Conservation (phyloP, 257 asterid genomes). For the Misopates orontium region DNA sequence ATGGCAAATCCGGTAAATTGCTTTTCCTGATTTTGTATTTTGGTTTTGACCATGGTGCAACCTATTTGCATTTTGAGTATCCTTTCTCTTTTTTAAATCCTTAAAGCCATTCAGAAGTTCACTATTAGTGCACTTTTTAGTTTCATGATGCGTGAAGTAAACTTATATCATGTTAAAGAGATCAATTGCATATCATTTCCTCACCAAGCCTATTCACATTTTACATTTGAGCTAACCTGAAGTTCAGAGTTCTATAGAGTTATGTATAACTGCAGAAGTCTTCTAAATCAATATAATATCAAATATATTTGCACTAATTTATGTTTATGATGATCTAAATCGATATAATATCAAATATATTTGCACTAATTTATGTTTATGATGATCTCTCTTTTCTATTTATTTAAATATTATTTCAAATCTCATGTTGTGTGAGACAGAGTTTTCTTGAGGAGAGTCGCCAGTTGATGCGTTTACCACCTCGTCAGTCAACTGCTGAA, state of each 20-base stretch:
- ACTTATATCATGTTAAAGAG: slow-evolving; percentile 8
- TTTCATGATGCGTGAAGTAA: not conserved
- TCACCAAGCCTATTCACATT: slow-evolving; percentile 21
- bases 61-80: slow-evolving; percentile 17
- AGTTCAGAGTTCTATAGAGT: not conserved
- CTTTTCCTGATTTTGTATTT: slow-evolving; percentile 1
- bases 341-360: too few relatives aligned
- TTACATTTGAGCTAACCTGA: slow-evolving; percentile 15
- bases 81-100: slow-evolving; percentile 14
- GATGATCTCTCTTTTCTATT: slow-evolving; percentile 16
- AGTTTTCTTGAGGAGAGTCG: slow-evolving; percentile 99
- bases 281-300: not conserved
- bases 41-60: not conserved
- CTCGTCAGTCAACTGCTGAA: slow-evolving; percentile 98
- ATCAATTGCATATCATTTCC: slow-evolving; percentile 12
- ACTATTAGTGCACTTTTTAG: not conserved
- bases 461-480: slow-evolving; percentile 92
- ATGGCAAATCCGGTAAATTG: slow-evolving; percentile 16
- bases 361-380: slow-evolving; percentile 8
- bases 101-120: slow-evolving; percentile 4
- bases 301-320: too few relatives aligned
- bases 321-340: too few relatives aligned
- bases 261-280: not conserved
- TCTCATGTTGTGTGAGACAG: slow-evolving; percentile 44
- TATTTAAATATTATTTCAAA: slow-evolving; percentile 20